Evolutionary conservation across 768 basidiomycete species (phyloP).

Genomic region (Lactarius pseudohatsudake): DNA sequence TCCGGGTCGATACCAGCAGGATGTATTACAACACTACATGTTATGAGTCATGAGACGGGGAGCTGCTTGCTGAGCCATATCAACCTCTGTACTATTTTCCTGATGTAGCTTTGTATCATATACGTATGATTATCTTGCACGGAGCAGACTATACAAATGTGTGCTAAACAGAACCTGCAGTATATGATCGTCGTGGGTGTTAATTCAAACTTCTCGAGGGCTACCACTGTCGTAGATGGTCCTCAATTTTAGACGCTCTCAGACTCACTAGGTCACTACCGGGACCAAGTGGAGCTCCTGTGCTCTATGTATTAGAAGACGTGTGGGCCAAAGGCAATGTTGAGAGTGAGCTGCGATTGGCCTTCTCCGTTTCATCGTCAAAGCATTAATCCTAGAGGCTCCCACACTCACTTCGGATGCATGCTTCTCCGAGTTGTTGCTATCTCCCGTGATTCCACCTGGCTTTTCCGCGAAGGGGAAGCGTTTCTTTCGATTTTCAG

Average conservation of each 20-base stretch:
- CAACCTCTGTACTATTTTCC: conserved; percentile 21
- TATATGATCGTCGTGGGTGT: conserved; percentile 6
- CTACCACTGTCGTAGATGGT: conserved; percentile 54
- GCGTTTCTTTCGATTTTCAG: conserved; percentile 61
- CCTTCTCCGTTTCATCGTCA: not conserved
- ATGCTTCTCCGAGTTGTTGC: conserved; percentile 44
- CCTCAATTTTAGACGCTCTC: conserved; percentile 60
- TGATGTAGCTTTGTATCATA: conserved; percentile 27
- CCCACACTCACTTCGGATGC: conserved; percentile 47
- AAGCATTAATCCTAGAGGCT: conserved; percentile 37
- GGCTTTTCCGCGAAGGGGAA: conserved; percentile 42
- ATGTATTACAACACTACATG: conserved; percentile 63
- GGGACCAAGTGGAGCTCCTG: conserved; percentile 60
- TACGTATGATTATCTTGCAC: conserved; percentile 16
- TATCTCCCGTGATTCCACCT: conserved; percentile 42
- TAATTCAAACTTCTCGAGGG: conserved; percentile 53
- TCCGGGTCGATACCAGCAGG: conserved; percentile 68
- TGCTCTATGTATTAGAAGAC: conserved; percentile 78
- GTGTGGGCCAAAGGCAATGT: conserved; percentile 52
- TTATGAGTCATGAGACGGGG: conserved; percentile 61
- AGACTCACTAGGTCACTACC: conserved; percentile 67
- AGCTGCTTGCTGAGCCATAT: conserved; percentile 20
- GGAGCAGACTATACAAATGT: conserved; percentile 19
- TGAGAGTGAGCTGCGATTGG: conserved; percentile 48
- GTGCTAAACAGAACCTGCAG: conserved; percentile 12